Evolutionary conservation across 2,329 filamentous ascomycete species (phyloP).

Genomic region (Penicillium sp.): DNA sequence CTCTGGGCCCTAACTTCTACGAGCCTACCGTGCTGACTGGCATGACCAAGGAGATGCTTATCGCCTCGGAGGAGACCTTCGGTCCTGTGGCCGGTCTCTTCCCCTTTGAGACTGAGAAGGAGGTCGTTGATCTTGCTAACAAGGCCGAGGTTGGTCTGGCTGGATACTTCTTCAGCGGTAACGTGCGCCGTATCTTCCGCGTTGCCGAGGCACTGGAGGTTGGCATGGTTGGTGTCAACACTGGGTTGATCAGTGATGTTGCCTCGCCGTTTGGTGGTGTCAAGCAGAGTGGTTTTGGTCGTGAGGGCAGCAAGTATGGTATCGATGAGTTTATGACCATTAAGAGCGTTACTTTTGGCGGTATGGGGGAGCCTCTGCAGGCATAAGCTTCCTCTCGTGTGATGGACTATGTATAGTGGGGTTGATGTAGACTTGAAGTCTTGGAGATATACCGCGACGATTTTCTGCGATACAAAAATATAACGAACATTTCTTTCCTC

Average conservation of each 20-base stretch:
- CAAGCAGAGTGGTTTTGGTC: slow-evolving; percentile 80
- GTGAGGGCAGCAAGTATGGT: slow-evolving; percentile 78
- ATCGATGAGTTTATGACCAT: slow-evolving; percentile 77
- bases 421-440: background rate
- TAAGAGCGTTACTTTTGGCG: slow-evolving; percentile 72
- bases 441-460: background rate
- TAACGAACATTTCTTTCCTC: background rate
- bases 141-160: slow-evolving; percentile 83
- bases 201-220: slow-evolving; percentile 64
- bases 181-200: slow-evolving; percentile 64
- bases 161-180: slow-evolving; percentile 85
- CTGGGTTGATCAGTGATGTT: slow-evolving; percentile 65
- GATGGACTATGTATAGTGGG: background rate
- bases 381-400: slow-evolving; percentile 34
- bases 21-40: slow-evolving; percentile 86
- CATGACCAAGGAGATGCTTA: slow-evolving; percentile 83
- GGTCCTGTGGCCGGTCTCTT: slow-evolving; percentile 92
- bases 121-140: slow-evolving; percentile 86
- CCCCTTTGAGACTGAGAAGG: slow-evolving; percentile 84
- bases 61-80: slow-evolving; percentile 91
- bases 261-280: slow-evolving; percentile 75
- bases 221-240: slow-evolving; percentile 70
- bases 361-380: slow-evolving; percentile 65
- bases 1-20: slow-evolving; percentile 85
- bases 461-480: background rate